phyloP scores from a whole-genome alignment of 2,329 filamentous ascomycete genomes.

The Parasarocladium wereldwijsianum region DNA sequence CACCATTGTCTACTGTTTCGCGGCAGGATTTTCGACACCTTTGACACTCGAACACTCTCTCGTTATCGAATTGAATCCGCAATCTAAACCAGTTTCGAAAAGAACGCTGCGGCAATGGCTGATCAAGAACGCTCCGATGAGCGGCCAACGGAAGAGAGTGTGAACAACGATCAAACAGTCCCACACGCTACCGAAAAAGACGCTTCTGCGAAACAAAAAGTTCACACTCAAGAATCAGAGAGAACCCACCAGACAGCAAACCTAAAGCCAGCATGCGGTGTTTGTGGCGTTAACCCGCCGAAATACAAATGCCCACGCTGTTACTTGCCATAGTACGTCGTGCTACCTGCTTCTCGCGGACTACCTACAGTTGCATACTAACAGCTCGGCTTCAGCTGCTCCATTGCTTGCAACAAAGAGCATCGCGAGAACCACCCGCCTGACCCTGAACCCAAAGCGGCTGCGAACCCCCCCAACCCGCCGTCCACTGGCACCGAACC shows the following conservation, averaged over 20 bases:
- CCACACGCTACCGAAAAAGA: too few relatives aligned
- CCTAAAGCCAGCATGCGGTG: constrained; percentile 24
- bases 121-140: too few relatives aligned
- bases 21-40: too few relatives aligned
- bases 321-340: constrained; percentile 39
- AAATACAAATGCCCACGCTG: constrained; percentile 54
- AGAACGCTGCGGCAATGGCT: too few relatives aligned
- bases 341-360: background rate
- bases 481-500: constrained; percentile 9
- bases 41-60: too few relatives aligned
- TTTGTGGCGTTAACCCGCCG: constrained; percentile 33
- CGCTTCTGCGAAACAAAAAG: too few relatives aligned
- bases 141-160: constrained; percentile 1
- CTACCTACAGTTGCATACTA: constrained; percentile 4
- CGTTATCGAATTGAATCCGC: too few relatives aligned
- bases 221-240: too few relatives aligned
- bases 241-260: background rate
- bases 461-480: constrained; percentile 5
- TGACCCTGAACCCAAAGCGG: constrained; percentile 16
- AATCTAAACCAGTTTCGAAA: too few relatives aligned
- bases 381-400: constrained; percentile 30
- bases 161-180: too few relatives aligned
- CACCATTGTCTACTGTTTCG: too few relatives aligned
- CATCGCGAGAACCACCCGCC: constrained; percentile 35
- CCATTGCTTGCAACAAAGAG: constrained; percentile 38